phyloP scores from a whole-genome alignment of 768 basidiomycete species.

The Boletus fagicola region DNA sequence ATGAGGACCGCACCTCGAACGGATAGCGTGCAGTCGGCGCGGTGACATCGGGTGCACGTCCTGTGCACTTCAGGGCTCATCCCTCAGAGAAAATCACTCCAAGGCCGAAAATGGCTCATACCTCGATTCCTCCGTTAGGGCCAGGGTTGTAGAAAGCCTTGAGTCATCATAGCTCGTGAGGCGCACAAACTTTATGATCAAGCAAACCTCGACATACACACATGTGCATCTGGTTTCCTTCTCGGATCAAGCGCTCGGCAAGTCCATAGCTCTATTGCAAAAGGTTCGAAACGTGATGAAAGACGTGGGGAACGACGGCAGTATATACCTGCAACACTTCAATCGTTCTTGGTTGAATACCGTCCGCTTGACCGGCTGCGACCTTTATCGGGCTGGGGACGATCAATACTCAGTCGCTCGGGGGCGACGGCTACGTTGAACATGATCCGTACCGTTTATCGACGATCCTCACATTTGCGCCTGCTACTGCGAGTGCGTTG shows the following conservation, averaged over 20 bases:
- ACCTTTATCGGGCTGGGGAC: conserved; percentile 39
- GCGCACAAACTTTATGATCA: too few relatives aligned
- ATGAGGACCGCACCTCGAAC: conserved; percentile 51
- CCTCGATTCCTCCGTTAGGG: conserved; percentile 60
- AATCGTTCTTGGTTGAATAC: conserved; percentile 53
- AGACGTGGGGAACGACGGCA: not conserved
- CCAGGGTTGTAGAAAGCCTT: conserved; percentile 78
- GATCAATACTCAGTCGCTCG: not conserved
- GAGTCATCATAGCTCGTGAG: not conserved
- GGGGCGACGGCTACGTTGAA: not conserved
- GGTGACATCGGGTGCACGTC: conserved; percentile 60
- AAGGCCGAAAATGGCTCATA: conserved; percentile 20
- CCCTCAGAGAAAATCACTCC: not conserved
- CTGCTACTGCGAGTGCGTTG: conserved; percentile 47
- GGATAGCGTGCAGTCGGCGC: conserved; percentile 66
- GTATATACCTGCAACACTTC: conserved; percentile 48
- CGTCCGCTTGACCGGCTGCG: conserved; percentile 52
- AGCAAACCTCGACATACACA: conserved; percentile 43
- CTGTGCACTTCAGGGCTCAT: conserved; percentile 46
- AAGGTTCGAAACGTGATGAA: not conserved
- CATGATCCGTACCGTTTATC: conserved; percentile 40
- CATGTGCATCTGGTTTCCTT: conserved; percentile 69
- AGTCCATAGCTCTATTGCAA: conserved; percentile 68
- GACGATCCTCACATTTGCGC: conserved; percentile 45
- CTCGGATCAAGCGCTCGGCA: conserved; percentile 56